Conservation (phyloP, 2,329 filamentous ascomycete genomes). For the Colletotrichum lindemuthianum region DNA sequence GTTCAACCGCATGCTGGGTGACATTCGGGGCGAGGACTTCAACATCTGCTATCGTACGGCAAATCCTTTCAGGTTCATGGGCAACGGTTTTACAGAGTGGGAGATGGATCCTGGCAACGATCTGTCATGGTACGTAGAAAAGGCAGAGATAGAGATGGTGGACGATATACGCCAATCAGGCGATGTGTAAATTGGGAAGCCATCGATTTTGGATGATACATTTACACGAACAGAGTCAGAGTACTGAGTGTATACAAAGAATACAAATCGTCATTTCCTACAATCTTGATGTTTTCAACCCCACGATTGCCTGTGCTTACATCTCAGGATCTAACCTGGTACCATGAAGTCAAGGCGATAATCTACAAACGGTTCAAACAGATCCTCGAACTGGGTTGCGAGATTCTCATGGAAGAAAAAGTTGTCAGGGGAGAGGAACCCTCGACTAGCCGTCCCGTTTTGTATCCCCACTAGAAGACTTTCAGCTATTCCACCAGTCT, state of each 20-base stretch:
- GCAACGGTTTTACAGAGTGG: constrained; percentile 55
- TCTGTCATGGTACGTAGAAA: constrained; percentile 42
- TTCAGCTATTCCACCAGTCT: constrained; percentile 44
- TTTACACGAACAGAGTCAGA: no score
- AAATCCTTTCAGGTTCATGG: constrained; percentile 60
- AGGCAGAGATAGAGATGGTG: constrained; percentile 27
- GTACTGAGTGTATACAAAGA: no score
- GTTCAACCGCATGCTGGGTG: constrained; percentile 47
- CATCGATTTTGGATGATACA: no score
- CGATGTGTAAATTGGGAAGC: no score
- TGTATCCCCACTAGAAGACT: constrained; percentile 39
- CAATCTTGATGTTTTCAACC: no score
- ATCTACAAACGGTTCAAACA: constrained; percentile 34
- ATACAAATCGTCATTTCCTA: no score
- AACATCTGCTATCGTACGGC: constrained; percentile 53
- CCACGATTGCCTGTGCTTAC: no score
- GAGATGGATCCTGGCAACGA: constrained; percentile 48
- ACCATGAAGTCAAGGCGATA: constrained; percentile 35
- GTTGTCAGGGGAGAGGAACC: constrained; percentile 38
- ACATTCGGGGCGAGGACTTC: constrained; percentile 59
- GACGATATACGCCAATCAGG: neutral
- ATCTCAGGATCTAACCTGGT: neutral
- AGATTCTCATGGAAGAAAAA: constrained; percentile 39
- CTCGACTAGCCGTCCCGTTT: constrained; percentile 35
- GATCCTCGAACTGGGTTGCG: constrained; percentile 40